Evolutionary conservation across 257 asterid genomes (phyloP).

Genomic region (Parsonsia alboflavescens): DNA sequence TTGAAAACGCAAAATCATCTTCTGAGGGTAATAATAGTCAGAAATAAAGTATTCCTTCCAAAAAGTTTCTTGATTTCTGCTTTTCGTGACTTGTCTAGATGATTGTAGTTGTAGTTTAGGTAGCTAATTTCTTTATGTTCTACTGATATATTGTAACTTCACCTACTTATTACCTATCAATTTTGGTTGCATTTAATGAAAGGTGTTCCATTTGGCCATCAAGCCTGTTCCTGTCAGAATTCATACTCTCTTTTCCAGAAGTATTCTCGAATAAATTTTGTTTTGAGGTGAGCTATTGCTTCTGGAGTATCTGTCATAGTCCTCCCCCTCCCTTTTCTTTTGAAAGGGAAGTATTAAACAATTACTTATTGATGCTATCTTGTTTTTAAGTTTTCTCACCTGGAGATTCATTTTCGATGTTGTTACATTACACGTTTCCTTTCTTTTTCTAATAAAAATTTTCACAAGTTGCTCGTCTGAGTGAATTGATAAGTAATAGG

Average conservation of each 20-base stretch:
- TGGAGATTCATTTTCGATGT: background rate
- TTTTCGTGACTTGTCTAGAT: background rate
- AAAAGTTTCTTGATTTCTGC: background rate
- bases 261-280: slow-evolving; percentile 66
- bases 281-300: slow-evolving; percentile 69
- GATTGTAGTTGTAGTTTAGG: background rate
- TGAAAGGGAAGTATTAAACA: background rate
- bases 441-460: background rate
- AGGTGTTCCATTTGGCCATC: slow-evolving; percentile 99
- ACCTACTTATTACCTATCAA: background rate
- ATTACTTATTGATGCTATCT: background rate
- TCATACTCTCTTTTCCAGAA: slow-evolving; percentile 83
- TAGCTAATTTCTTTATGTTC: background rate
- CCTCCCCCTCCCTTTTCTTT: background rate
- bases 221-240: slow-evolving; percentile 87
- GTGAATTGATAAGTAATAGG: background rate
- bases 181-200: slow-evolving; percentile 21
- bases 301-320: background rate
- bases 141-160: background rate
- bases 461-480: background rate
- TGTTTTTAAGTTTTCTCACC: background rate
- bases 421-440: slow-evolving; percentile 5
- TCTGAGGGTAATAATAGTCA: background rate
- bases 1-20: background rate
- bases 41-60: background rate